Conservation (phyloP, 768 basidiomycete genomes). For the Tephrocybe sp. region DNA sequence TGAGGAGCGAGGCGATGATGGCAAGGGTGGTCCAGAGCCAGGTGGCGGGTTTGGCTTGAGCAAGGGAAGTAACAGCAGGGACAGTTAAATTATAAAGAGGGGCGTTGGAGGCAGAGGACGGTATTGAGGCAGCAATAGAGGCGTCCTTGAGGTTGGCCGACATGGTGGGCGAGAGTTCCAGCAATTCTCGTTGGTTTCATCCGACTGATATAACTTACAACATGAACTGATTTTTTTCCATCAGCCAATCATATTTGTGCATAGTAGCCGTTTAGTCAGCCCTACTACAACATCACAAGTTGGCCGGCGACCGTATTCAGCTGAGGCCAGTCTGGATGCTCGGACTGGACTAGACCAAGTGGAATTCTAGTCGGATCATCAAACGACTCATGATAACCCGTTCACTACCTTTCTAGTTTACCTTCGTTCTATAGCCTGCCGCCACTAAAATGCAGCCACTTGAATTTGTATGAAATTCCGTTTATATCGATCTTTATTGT, state of each 20-base stretch:
- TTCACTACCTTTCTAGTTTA: too few species aligned
- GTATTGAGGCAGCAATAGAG: conserved; percentile 37
- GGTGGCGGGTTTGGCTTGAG: conserved; percentile 32
- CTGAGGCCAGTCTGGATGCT: too few species aligned
- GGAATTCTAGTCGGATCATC: too few species aligned
- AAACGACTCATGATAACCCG: too few species aligned
- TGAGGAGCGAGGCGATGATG: conserved; percentile 71
- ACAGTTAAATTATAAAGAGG: conserved; percentile 47
- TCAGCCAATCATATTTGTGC: conserved; percentile 38
- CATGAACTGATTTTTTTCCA: conserved; percentile 37
- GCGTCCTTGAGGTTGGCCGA: conserved; percentile 32
- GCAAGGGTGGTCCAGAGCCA: conserved; percentile 75
- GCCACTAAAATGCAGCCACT: too few species aligned
- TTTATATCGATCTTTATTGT: too few species aligned
- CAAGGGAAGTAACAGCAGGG: conserved; percentile 42
- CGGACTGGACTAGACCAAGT: too few species aligned
- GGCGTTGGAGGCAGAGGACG: conserved; percentile 42
- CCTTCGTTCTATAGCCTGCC: too few species aligned
- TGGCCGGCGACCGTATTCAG: too few species aligned
- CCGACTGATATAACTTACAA: conserved; percentile 10
- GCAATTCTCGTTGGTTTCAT: not conserved
- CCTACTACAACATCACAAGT: not conserved
- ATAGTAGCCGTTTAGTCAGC: conserved; percentile 14
- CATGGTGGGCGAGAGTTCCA: conserved; percentile 33
- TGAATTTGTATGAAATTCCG: too few species aligned